Percentiles rank a stretch among this genome's conserved stretches.
Evolutionary conservation across 1,139 yeast genomes (phyloP).

Genomic region (Geotrichum klebahnii): DNA sequence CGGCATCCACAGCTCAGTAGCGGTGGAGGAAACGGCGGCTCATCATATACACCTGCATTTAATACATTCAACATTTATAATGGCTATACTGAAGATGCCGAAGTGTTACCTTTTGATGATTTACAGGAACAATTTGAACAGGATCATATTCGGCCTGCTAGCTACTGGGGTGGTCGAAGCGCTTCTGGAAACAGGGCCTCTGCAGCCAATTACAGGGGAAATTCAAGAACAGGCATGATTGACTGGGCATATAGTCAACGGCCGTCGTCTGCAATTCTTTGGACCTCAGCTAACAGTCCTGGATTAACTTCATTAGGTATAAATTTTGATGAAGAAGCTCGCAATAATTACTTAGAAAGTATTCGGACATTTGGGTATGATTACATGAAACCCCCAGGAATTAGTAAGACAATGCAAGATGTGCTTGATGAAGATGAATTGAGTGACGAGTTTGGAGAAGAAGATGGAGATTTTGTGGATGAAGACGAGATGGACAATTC

Average conservation of each 20-base stretch:
- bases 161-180: constrained; percentile 9
- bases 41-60: not conserved
- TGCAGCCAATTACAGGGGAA: constrained; percentile 5
- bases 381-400: constrained; percentile 30
- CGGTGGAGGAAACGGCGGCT: not conserved
- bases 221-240: constrained; percentile 4
- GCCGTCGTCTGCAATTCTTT: constrained; percentile 6
- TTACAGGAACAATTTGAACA: not conserved
- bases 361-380: constrained; percentile 30
- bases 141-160: not conserved
- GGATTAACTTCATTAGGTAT: constrained; percentile 5
- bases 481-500: constrained; percentile 17
- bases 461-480: constrained; percentile 24
- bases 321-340: constrained; percentile 12
- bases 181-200: constrained; percentile 1
- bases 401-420: constrained; percentile 28
- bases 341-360: constrained; percentile 20
- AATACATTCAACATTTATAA: not conserved
- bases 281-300: constrained; percentile 3
- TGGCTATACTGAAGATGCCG: constrained; percentile 13
- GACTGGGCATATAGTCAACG: constrained; percentile 9
- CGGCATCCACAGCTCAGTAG: not conserved
- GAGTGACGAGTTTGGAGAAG: constrained; percentile 27
- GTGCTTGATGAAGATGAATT: constrained; percentile 29
- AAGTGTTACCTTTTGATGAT: constrained; percentile 7